Conservation (phyloP, 306 rosid species). For the Mimosa bimucronata region DNA sequence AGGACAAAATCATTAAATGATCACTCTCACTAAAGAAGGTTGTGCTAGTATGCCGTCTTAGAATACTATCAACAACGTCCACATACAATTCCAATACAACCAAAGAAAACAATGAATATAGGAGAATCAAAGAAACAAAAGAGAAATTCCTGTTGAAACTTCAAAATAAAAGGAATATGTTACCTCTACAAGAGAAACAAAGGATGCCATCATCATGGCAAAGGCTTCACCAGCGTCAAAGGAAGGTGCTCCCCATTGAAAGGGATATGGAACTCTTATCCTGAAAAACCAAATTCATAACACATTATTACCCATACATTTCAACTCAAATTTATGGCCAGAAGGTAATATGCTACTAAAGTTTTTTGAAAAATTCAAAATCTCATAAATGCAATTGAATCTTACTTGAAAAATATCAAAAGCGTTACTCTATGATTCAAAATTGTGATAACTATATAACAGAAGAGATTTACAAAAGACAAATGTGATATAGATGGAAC, state of each 20-base stretch:
- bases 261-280: constrained; percentile 97
- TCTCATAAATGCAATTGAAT: constrained; percentile 30
- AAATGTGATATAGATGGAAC: neutral
- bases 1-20: constrained; percentile 15
- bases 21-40: neutral
- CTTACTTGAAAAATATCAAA: constrained; percentile 20
- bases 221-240: constrained; percentile 99
- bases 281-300: constrained; percentile 59
- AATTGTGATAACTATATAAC: constrained; percentile 8
- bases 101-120: constrained; percentile 12
- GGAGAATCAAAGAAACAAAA: constrained; percentile 26
- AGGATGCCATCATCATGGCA: constrained; percentile 98
- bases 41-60: constrained; percentile 12
- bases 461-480: constrained; percentile 20
- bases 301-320: constrained; percentile 22
- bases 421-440: neutral
- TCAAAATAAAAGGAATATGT: constrained; percentile 28
- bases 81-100: constrained; percentile 16
- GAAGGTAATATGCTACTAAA: neutral
- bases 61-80: neutral
- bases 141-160: constrained; percentile 7
- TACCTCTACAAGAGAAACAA: constrained; percentile 96
- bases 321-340: constrained; percentile 27
- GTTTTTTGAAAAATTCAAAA: neutral
- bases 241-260: constrained; percentile 99